These are phyloP conservation scores for Holtermanniella nyarrowii DNA, from an alignment of 768 basidiomycete species.

Conservation along the genomic window DNA sequence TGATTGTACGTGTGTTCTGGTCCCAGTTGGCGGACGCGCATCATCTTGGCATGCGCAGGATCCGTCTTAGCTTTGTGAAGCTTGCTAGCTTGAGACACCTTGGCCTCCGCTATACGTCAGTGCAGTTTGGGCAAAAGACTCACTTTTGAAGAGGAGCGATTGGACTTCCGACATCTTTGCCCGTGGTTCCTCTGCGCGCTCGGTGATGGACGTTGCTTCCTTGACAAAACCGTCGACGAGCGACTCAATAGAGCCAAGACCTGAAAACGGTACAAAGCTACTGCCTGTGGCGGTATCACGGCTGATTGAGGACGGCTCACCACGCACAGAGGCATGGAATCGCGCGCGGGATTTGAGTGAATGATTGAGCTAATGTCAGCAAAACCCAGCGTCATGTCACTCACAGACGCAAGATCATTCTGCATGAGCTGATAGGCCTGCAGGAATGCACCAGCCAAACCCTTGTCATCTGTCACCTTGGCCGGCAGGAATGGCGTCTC, in stretches of 20 bases:
- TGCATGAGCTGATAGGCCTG: background rate
- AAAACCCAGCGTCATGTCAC: background rate
- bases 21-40: conserved; percentile 64
- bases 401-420: background rate
- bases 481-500: no score
- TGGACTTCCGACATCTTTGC: conserved; percentile 31
- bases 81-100: conserved; percentile 69
- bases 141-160: conserved; percentile 36
- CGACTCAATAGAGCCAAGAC: conserved; percentile 50
- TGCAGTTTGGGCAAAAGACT: background rate
- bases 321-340: background rate
- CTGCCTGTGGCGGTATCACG: background rate
- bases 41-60: conserved; percentile 63
- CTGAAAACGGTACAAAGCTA: conserved; percentile 39
- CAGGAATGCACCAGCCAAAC: background rate
- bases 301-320: background rate
- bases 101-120: conserved; percentile 54
- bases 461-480: no score
- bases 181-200: conserved; percentile 8
- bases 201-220: conserved; percentile 15
- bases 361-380: background rate
- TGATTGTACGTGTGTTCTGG: conserved; percentile 83
- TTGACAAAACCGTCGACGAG: conserved; percentile 14
- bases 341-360: background rate
- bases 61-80: conserved; percentile 71